Percentiles rank a stretch among this genome's conserved stretches.
These are phyloP conservation scores for Oryza glumipatula DNA, from an alignment of 176 grass and related monocot genomes.

Conservation along the genomic window DNA sequence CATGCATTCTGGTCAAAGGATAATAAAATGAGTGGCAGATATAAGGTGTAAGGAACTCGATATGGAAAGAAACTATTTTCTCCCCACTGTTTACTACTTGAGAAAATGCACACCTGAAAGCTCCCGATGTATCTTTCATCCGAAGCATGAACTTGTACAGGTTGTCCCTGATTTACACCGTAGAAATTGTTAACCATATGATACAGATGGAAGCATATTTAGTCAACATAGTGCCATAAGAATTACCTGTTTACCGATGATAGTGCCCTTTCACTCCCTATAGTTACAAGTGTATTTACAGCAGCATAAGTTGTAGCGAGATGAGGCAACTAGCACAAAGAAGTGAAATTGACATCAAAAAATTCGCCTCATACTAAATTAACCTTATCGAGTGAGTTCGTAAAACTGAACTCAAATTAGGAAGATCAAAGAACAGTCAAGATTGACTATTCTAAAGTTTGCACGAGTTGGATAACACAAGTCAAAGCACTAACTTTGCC, in stretches of 20 bases:
- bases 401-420: slow-evolving; percentile 4
- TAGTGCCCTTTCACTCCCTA: slow-evolving; percentile 79
- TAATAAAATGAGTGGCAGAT: slow-evolving; percentile 16
- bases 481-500: slow-evolving; percentile 23
- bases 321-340: slow-evolving; percentile 75
- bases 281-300: slow-evolving; percentile 80
- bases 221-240: slow-evolving; percentile 22
- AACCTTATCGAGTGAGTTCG: slow-evolving; percentile 31
- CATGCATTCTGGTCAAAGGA: slow-evolving; percentile 76
- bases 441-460: not conserved
- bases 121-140: slow-evolving; percentile 89
- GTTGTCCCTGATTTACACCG: slow-evolving; percentile 61
- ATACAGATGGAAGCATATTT: slow-evolving; percentile 17
- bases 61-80: not conserved
- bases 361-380: not conserved
- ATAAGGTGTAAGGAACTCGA: slow-evolving; percentile 27
- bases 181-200: slow-evolving; percentile 36
- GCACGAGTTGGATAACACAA: not conserved
- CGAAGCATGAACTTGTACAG: slow-evolving; percentile 75
- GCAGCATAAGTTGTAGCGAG: slow-evolving; percentile 98
- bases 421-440: slow-evolving; percentile 26
- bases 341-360: slow-evolving; percentile 23
- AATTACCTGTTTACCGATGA: slow-evolving; percentile 93
- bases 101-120: slow-evolving; percentile 71
- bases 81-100: not conserved